Evolutionary conservation across 1,139 yeast species (phyloP).

Genomic region (Nakaseomyces nivariensis): DNA sequence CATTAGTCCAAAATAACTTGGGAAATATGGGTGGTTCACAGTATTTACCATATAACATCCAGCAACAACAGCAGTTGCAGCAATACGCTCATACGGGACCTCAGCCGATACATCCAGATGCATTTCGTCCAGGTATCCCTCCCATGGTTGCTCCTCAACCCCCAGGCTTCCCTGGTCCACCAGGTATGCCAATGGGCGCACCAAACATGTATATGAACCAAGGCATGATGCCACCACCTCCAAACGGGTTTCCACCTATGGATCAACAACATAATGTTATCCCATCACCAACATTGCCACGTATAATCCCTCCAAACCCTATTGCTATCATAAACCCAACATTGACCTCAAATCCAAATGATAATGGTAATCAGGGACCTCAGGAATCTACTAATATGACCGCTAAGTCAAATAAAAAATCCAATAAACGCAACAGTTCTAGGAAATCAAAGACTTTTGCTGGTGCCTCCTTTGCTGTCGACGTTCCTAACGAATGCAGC

Average conservation of each 20-base stretch:
- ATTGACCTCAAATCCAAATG: neutral
- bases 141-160: constrained; percentile 1
- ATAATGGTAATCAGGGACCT: neutral
- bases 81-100: constrained; percentile 1
- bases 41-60: constrained; percentile 6
- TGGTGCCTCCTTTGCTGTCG: constrained; percentile 29
- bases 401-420: neutral
- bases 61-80: constrained; percentile 4
- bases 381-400: neutral
- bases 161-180: neutral
- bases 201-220: neutral
- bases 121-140: neutral
- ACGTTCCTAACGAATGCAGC: constrained; percentile 22
- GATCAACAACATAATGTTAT: constrained; percentile 1
- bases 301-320: constrained; percentile 1
- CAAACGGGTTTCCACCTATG: constrained; percentile 4
- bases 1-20: neutral
- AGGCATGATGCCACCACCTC: neutral
- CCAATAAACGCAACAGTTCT: neutral
- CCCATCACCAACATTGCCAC: neutral
- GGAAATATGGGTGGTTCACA: constrained; percentile 2
- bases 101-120: neutral
- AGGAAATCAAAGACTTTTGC: constrained; percentile 3
- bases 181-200: neutral
- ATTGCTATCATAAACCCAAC: neutral